A percentile compares a stretch with the other conserved stretches of the same genome.
Conservation (phyloP, 805 yeast genomes). For the Diddensiella santjacobensis region DNA sequence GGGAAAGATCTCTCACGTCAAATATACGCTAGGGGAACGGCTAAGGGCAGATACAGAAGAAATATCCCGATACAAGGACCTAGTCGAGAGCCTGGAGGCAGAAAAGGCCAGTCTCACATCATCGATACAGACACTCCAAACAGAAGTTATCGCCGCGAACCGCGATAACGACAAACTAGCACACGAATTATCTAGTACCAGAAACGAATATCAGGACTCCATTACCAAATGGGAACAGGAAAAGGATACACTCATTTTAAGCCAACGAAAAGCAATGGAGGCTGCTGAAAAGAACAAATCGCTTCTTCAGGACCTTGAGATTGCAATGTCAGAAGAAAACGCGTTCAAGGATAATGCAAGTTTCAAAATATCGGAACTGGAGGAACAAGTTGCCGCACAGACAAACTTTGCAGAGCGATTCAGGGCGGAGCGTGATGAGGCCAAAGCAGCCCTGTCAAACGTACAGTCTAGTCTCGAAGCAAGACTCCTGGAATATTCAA, state of each 20-base stretch:
- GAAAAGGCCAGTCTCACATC: slow-evolving; percentile 36
- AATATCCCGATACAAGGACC: slow-evolving; percentile 32
- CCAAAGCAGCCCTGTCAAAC: slow-evolving; percentile 27
- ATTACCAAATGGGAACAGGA: slow-evolving; percentile 20
- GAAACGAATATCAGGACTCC: slow-evolving; percentile 21
- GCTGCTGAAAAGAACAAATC: slow-evolving; percentile 20
- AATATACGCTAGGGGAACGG: slow-evolving; percentile 41
- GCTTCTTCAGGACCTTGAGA: slow-evolving; percentile 31
- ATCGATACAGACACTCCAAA: slow-evolving; percentile 37
- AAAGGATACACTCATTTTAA: slow-evolving; percentile 24
- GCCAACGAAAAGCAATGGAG: slow-evolving; percentile 23
- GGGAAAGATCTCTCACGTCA: slow-evolving; percentile 36
- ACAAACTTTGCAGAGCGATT: slow-evolving; percentile 27
- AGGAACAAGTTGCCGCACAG: slow-evolving; percentile 31
- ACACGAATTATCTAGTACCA: slow-evolving; percentile 26
- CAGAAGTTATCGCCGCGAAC: slow-evolving; percentile 34
- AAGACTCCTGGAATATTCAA: slow-evolving; percentile 8
- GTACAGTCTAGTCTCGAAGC: slow-evolving; percentile 32
- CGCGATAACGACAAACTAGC: slow-evolving; percentile 29
- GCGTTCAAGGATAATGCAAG: slow-evolving; percentile 18
- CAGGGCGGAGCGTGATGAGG: slow-evolving; percentile 22
- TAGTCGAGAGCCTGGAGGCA: slow-evolving; percentile 31
- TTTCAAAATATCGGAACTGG: slow-evolving; percentile 27
- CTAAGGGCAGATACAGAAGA: slow-evolving; percentile 39
- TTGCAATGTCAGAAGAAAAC: slow-evolving; percentile 33